Evolutionary conservation across 805 yeast species (phyloP), one percentile per base, ranked within the genome.

Genomic region (Clavispora vitiphila): DNA sequence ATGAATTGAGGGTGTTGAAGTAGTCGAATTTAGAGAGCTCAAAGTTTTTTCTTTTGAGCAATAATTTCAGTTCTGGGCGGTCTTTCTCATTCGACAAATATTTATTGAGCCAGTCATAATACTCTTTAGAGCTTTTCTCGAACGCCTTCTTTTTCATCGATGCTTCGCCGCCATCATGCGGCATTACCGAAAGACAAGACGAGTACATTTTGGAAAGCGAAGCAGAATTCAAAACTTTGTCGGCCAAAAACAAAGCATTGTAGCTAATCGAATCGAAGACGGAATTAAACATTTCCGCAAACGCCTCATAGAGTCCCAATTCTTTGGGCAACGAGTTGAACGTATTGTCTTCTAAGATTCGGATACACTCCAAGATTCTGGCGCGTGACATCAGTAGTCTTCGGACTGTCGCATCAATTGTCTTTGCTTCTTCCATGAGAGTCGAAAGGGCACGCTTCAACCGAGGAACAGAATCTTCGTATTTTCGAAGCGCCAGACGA

Each of bases 11-110:
- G 31, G 62, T 65, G 46, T 68, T 70, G 51, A 69, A 60, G 53
- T 76, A 76, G 39, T 73, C 76, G 40, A 71, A 64, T 42, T 76
- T 69, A 10, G 67, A 60, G 1, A 71, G 50, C 43, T 74, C 78
- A 50, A 69, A 74, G 0, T 48, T 47, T 39, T 69, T 61, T 22
- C 69, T 51, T 45, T 67, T 66, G 18, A 44, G 40, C 15, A 71
- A 48, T 18, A 64, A 51, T 45, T 65, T 65, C 63, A 64, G 64
- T 37, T 64, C 70, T 0, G 74, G 71, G 39, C 72, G 53, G 27
- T 67, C 74, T 46, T 67, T 69, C 40, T 68, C 74, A 45, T 68
- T 67, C 4, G 72, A 61, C 19, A 70, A 47, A 47, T 70, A 70
- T 48, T 65, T 67, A 48, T 69, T 67, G 32, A 70, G 51, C 75